phyloP scores from a whole-genome alignment of 2,329 filamentous ascomycete genomes.

The Cyphellophora europaea region DNA sequence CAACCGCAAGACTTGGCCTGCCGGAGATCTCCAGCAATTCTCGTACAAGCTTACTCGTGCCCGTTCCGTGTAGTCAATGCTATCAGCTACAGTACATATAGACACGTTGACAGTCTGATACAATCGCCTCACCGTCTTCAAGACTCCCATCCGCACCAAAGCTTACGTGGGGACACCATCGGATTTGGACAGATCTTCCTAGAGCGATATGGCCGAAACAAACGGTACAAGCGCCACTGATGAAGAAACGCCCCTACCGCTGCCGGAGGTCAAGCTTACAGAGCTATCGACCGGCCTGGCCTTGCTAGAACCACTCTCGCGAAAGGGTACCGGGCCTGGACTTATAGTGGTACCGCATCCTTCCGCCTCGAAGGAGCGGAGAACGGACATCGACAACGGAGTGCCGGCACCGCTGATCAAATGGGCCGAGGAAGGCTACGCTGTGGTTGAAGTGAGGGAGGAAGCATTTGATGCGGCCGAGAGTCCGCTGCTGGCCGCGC shows the following conservation, averaged over 20 bases:
- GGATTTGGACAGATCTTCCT: no score
- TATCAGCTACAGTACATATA: no score
- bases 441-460: conserved; percentile 45
- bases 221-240: no score
- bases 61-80: no score
- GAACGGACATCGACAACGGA: conserved; percentile 23
- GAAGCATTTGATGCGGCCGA: conserved; percentile 3
- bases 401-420: conserved; percentile 52
- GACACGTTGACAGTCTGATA: no score
- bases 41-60: no score
- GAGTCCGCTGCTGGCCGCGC: conserved; percentile 16
- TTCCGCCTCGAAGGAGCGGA: conserved; percentile 21
- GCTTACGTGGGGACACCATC: no score
- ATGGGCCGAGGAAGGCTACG: conserved; percentile 64
- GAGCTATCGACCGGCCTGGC: conserved; percentile 17
- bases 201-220: no score
- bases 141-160: no score
- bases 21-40: no score
- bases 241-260: conserved; percentile 1
- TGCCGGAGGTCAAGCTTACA: neutral
- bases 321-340: conserved; percentile 38
- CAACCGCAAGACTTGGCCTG: no score
- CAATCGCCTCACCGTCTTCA: no score
- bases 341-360: conserved; percentile 34
- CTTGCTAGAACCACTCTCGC: conserved; percentile 39